Evolutionary conservation across 192 early-diverging fungal genomes (phyloP).

Genomic region (Entomortierella chlamydospora): DNA sequence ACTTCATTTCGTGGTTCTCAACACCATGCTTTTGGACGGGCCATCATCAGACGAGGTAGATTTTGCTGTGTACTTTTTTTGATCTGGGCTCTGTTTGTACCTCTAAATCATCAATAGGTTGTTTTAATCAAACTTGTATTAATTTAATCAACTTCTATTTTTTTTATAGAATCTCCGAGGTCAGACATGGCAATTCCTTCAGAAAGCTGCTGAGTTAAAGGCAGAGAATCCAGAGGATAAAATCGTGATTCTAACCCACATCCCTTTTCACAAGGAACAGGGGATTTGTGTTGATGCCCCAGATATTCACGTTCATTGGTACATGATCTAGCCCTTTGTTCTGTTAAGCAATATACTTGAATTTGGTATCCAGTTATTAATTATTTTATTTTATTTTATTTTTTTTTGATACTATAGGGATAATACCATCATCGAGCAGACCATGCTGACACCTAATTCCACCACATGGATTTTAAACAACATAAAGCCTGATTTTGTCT

Average conservation of each 20-base stretch:
- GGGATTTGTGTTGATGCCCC: slow-evolving; percentile 66
- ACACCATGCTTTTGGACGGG: slow-evolving; percentile 58
- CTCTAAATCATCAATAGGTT: no score
- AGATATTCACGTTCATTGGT: slow-evolving; percentile 40
- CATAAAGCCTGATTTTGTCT: slow-evolving; percentile 64
- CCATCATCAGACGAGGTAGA: slow-evolving; percentile 55
- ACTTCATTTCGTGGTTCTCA: slow-evolving; percentile 46
- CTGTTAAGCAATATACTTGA: no score
- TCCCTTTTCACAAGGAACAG: slow-evolving; percentile 68
- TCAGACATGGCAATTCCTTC: slow-evolving; percentile 68
- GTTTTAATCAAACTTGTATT: no score
- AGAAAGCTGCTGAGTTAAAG: slow-evolving; percentile 47
- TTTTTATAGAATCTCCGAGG: slow-evolving; percentile 50
- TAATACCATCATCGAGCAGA: slow-evolving; percentile 64
- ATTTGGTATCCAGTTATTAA: neutral
- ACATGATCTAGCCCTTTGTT: neutral
- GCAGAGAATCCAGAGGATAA: slow-evolving; percentile 37
- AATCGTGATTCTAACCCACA: slow-evolving; percentile 69
- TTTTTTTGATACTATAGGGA: slow-evolving; percentile 19
- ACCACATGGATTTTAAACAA: slow-evolving; percentile 68
- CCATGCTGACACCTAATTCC: slow-evolving; percentile 65
- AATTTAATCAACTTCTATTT: no score
- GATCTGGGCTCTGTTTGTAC: no score
- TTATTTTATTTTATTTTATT: slow-evolving; percentile 8
- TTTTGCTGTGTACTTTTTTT: no score